Conservation (phyloP, 352 stramenopile genomes). For the Thalassiosira mediterranea region DNA sequence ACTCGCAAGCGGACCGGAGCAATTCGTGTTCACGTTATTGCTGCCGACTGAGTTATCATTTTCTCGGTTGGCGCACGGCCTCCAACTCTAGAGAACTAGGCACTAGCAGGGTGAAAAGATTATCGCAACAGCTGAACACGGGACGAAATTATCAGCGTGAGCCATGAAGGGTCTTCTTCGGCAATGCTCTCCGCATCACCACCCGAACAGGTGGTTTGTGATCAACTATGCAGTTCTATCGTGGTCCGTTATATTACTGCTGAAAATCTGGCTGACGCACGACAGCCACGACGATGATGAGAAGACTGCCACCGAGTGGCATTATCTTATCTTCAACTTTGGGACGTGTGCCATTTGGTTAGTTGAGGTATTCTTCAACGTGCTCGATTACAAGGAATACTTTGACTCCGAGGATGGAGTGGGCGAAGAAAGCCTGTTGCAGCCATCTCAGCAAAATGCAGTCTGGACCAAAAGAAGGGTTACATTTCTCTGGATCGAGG, state of each 20-base stretch:
- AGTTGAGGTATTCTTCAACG: constrained; percentile 32
- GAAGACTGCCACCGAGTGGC: constrained; percentile 10
- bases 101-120: too few species aligned
- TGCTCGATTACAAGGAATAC: constrained; percentile 19
- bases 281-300: constrained; percentile 9
- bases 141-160: not conserved
- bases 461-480: constrained; percentile 1
- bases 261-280: constrained; percentile 3
- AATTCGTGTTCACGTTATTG: too few species aligned
- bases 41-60: too few species aligned
- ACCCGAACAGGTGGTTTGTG: constrained; percentile 27
- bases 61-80: too few species aligned
- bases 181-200: constrained; percentile 20
- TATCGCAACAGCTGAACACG: too few species aligned
- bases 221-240: constrained; percentile 18
- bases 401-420: constrained; percentile 3
- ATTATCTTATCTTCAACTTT: constrained; percentile 39
- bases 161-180: constrained; percentile 7
- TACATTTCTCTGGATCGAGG: constrained; percentile 29
- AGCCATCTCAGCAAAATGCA: not conserved
- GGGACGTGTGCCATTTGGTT: constrained; percentile 20
- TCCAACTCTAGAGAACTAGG: too few species aligned
- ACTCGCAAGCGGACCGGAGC: too few species aligned
- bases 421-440: constrained; percentile 7
- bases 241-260: constrained; percentile 26